Percentiles rank a stretch among this genome's conserved stretches.
These are phyloP conservation scores for Geosmithia putterillii DNA, from an alignment of 2,329 filamentous ascomycete genomes.

Conservation along the genomic window DNA sequence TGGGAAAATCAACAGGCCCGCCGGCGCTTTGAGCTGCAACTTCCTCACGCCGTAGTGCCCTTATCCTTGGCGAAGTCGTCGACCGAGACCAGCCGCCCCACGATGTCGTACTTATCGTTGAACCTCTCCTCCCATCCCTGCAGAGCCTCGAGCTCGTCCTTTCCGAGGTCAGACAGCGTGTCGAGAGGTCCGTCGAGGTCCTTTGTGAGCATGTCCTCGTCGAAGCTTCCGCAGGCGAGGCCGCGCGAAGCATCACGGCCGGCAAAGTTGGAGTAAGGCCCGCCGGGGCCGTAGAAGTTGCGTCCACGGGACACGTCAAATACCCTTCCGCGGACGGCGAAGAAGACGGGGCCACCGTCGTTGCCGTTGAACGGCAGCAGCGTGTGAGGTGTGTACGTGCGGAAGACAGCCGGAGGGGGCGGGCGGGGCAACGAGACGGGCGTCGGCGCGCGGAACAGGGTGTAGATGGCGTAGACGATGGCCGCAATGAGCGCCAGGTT, in stretches of 20 bases:
- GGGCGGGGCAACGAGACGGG: slow-evolving; percentile 35
- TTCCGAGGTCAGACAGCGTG: slow-evolving; percentile 55
- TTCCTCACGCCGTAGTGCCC: too few species aligned
- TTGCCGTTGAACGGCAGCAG: slow-evolving; percentile 79
- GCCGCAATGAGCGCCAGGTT: slow-evolving; percentile 15
- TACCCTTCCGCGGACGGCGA: slow-evolving; percentile 81
- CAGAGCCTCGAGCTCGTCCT: slow-evolving; percentile 71
- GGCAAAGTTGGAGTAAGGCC: slow-evolving; percentile 92
- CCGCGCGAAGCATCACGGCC: slow-evolving; percentile 83
- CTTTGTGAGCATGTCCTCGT: slow-evolving; percentile 88
- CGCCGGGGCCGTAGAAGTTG: slow-evolving; percentile 93
- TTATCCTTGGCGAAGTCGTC: slow-evolving; percentile 18
- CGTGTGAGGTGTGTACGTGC: slow-evolving; percentile 62
- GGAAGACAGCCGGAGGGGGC: slow-evolving; percentile 48
- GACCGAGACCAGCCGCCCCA: slow-evolving; percentile 65
- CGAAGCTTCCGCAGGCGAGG: slow-evolving; percentile 83
- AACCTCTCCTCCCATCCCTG: slow-evolving; percentile 91
- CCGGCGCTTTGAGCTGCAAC: too few species aligned
- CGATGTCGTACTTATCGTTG: slow-evolving; percentile 85
- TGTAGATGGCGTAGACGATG: slow-evolving; percentile 44
- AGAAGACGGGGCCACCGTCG: slow-evolving; percentile 63
- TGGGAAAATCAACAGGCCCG: too few species aligned
- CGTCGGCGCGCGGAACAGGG: slow-evolving; percentile 36
- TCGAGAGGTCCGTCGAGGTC: slow-evolving; percentile 78
- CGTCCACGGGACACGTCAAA: slow-evolving; percentile 81